Evolutionary conservation across 2,329 filamentous ascomycete genomes (phyloP), one percentile per base, ranked within the genome.

Genomic region (Aspergillus hortae): DNA sequence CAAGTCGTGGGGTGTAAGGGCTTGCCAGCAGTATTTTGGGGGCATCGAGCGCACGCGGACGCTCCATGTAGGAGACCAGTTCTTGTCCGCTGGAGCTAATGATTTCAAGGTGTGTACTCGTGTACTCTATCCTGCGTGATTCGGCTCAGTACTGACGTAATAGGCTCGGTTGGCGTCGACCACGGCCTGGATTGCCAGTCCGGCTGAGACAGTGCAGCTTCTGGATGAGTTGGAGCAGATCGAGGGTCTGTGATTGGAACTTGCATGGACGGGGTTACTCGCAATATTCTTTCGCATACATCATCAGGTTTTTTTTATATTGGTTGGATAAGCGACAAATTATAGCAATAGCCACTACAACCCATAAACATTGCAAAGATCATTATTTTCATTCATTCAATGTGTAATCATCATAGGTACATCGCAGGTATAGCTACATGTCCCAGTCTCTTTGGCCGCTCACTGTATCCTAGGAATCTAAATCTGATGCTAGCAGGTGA

Each of bases 121-220:
- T 43, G 61, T 53, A 47, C 36, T 49, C 41, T 11, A 7, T 17
- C 35, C 14, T 32, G 10, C 23, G 40, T 17, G 6, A 2, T 4
- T 9, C 25, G 19, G 1, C 9, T 42, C 23, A 19, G 19, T 19
- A 40, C 48, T 53, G 41, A 56, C 36, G 1, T 32, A 46, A 30
- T 44, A 79, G 76, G 94, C 92, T 6, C 80, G 92, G 27, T 83
- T 91, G 62, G 92, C 95, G 17, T 94, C 90, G 32, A 96, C 92
- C 1, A 97, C 94, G 19, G 92, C 92, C 1, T 99, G 94, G 94
- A 95, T 99, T 60, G 92, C 94, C 1, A 96, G 84, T 66, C 94
- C 94, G 0, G 79, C 81, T 0, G 94, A 99, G 78, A 99, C 94
- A 27, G 90, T 96, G 36, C 85, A 89, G 61, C 72, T 97, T 63